These are phyloP conservation scores for Phlyctochytrium planicorne DNA, from an alignment of 192 early-diverging fungal genomes.

Conservation along the genomic window DNA sequence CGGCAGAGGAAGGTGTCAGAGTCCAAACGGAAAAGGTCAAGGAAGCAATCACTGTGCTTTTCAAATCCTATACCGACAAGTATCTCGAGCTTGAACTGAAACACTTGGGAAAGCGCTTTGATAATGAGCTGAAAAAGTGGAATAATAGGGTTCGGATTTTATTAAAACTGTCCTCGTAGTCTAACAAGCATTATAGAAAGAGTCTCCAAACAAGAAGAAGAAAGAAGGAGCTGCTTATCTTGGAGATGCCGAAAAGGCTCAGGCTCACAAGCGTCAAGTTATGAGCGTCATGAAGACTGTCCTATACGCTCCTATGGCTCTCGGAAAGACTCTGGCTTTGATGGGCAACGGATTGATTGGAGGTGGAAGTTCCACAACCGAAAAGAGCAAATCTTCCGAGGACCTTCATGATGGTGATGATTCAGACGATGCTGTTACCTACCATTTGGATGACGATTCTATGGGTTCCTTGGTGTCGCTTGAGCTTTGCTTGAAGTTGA, in stretches of 20 bases:
- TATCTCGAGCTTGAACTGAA: slow-evolving; percentile 70
- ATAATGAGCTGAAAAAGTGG: slow-evolving; percentile 67
- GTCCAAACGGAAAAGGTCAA: slow-evolving; percentile 53
- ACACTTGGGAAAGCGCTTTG: slow-evolving; percentile 55
- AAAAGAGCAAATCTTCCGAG: slow-evolving; percentile 6
- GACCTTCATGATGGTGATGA: slow-evolving; percentile 4
- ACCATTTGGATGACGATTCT: slow-evolving; percentile 57
- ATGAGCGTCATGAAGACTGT: slow-evolving; percentile 55
- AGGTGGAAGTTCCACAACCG: neutral
- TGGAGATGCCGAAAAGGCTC: slow-evolving; percentile 45
- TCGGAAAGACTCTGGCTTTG: slow-evolving; percentile 34
- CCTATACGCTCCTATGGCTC: slow-evolving; percentile 53
- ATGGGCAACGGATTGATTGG: slow-evolving; percentile 20
- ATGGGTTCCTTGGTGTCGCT: slow-evolving; percentile 69
- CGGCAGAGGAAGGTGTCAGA: slow-evolving; percentile 27
- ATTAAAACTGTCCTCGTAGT: neutral
- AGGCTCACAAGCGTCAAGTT: slow-evolving; percentile 54
- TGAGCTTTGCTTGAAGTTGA: slow-evolving; percentile 82
- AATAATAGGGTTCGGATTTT: slow-evolving; percentile 53
- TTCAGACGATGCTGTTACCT: slow-evolving; percentile 50
- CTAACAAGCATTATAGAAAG: slow-evolving; percentile 12
- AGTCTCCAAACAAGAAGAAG: slow-evolving; percentile 17
- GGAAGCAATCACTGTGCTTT: slow-evolving; percentile 56
- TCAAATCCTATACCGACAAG: slow-evolving; percentile 63
- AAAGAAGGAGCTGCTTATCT: slow-evolving; percentile 29